Evolutionary conservation across 176 grass and related monocot genomes (phyloP).

Genomic region (Bolboschoenus planiculmis): DNA sequence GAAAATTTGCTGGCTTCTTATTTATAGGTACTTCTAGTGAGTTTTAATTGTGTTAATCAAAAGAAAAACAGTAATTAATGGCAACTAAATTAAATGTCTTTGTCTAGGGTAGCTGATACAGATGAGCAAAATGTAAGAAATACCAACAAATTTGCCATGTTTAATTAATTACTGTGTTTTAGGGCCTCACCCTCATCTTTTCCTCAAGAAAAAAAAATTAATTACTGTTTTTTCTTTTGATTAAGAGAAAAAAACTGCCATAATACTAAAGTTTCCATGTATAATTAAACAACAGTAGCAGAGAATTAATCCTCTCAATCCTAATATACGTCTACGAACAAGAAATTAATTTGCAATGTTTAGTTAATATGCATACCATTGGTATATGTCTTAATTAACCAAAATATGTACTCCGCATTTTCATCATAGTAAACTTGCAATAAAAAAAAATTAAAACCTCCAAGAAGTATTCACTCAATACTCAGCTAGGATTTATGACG

Average conservation of each 20-base stretch:
- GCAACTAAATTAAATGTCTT: too few species aligned
- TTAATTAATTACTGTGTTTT: too few species aligned
- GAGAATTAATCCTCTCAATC: not conserved
- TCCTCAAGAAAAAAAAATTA: too few species aligned
- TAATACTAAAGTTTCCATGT: too few species aligned
- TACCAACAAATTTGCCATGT: too few species aligned
- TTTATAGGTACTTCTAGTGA: not conserved
- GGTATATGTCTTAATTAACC: not conserved
- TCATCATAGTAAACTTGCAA: not conserved
- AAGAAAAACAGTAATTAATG: too few species aligned
- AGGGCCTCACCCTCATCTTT: too few species aligned
- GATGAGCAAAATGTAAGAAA: too few species aligned
- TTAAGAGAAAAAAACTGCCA: too few species aligned
- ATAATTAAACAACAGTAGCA: not conserved
- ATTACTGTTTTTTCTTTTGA: too few species aligned
- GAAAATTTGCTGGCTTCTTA: not conserved
- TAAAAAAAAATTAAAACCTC: not conserved
- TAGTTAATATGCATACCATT: not conserved
- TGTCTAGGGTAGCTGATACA: too few species aligned
- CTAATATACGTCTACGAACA: not conserved
- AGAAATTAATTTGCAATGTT: too few species aligned
- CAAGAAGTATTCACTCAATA: not conserved
- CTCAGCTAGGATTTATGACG: not conserved
- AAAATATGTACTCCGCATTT: not conserved
- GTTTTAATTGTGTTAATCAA: not conserved